These are phyloP conservation scores for Metahyphopichia silvanorum DNA, from an alignment of 805 yeast genomes.

Conservation along the genomic window DNA sequence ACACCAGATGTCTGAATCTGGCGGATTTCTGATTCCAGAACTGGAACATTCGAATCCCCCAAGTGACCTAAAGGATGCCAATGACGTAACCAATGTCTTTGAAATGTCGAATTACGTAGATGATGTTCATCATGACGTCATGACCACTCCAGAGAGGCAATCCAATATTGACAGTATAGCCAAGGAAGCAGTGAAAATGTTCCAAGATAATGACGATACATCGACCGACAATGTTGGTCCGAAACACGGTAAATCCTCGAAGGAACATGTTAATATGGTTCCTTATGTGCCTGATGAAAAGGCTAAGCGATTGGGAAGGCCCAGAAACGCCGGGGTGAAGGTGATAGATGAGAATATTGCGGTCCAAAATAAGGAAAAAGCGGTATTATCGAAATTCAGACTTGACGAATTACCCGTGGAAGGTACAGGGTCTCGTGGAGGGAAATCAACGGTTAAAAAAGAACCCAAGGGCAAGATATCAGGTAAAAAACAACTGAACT, in stretches of 20 bases:
- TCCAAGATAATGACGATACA: conserved; percentile 14
- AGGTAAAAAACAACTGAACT: conserved; percentile 9
- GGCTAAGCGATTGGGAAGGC: conserved; percentile 33
- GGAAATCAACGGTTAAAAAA: conserved; percentile 15
- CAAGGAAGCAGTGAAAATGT: conserved; percentile 18
- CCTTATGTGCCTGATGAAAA: conserved; percentile 30
- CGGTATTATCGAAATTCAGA: conserved; percentile 30
- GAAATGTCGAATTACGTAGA: no score
- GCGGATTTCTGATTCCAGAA: no score
- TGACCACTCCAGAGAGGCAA: no score
- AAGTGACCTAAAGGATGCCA: no score
- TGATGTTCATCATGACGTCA: no score
- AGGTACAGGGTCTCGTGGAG: conserved; percentile 42
- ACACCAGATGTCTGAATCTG: no score
- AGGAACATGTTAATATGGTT: conserved; percentile 14
- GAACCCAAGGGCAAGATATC: conserved; percentile 21
- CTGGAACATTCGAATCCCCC: no score
- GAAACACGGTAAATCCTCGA: conserved; percentile 1
- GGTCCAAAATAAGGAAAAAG: conserved; percentile 24
- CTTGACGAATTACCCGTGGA: conserved; percentile 31
- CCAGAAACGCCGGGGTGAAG: conserved; percentile 17
- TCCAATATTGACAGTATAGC: conserved; percentile 10
- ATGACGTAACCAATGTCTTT: no score
- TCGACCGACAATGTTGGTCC: no score
- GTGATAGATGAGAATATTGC: conserved; percentile 13